phyloP scores from a whole-genome alignment of 257 asterid genomes.

The Ligustrum vulgare region DNA sequence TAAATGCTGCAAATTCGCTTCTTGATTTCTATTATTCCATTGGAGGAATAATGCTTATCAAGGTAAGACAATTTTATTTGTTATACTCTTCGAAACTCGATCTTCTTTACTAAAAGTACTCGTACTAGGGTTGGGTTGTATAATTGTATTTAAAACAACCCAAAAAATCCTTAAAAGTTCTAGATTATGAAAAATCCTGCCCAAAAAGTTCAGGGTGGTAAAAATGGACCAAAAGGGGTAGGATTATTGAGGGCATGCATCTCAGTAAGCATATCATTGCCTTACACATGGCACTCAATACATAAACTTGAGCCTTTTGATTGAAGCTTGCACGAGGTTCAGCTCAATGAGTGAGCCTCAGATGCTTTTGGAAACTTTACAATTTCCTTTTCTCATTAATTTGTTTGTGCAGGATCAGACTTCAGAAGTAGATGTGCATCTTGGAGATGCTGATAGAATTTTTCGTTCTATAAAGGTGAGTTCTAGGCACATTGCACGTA shows the following conservation, averaged over 20 bases:
- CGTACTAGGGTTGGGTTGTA: not conserved
- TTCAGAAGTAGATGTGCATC: constrained; percentile 58
- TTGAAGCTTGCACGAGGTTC: not conserved
- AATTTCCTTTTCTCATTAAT: constrained; percentile 14
- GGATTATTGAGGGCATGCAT: not conserved
- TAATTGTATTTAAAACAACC: not conserved
- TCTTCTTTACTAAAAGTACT: not conserved
- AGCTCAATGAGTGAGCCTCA: not conserved
- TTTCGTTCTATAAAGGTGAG: constrained; percentile 78
- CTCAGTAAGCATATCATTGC: not conserved
- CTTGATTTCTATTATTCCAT: constrained; percentile 70
- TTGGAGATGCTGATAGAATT: constrained; percentile 66
- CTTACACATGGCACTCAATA: not conserved
- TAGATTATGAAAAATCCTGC: not conserved
- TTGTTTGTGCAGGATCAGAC: constrained; percentile 62
- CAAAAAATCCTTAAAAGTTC: not conserved
- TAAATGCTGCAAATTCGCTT: constrained; percentile 59
- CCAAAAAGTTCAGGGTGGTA: not conserved
- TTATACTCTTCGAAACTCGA: not conserved
- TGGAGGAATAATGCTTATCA: constrained; percentile 66
- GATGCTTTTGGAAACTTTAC: not conserved
- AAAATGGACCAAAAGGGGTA: not conserved
- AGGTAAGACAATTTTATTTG: constrained; percentile 44
- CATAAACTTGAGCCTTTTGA: not conserved
- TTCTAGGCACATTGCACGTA: constrained; percentile 17